phyloP scores from a whole-genome alignment of 108 stramenopile genomes.

The Nannochloropsis salina region DNA sequence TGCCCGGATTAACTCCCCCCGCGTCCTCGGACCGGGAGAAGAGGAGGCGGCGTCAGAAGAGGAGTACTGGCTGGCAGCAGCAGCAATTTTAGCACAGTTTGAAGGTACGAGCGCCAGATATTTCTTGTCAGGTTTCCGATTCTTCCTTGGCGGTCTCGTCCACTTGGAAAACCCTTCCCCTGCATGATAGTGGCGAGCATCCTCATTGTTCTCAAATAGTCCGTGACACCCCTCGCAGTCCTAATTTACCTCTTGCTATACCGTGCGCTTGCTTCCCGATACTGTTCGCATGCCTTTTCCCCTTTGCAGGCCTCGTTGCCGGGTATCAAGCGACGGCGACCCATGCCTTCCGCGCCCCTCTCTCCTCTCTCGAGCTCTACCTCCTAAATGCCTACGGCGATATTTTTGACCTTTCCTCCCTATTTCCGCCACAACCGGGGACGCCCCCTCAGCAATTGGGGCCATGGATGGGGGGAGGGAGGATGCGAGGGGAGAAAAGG shows the following conservation, averaged over 20 bases:
- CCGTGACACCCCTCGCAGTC: too few species aligned
- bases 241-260: too few species aligned
- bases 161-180: neutral
- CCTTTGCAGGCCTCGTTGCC: neutral
- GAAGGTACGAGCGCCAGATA: neutral
- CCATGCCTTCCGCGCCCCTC: neutral
- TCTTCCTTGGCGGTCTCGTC: too few species aligned
- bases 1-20: neutral
- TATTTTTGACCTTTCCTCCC: neutral
- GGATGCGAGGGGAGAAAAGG: neutral
- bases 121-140: too few species aligned
- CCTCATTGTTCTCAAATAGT: neutral
- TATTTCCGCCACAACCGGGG: neutral
- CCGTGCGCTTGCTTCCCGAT: neutral
- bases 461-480: neutral
- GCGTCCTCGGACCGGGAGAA: neutral
- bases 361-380: neutral
- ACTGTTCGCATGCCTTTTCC: neutral
- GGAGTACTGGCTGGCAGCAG: neutral
- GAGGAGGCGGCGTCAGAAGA: neutral
- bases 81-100: neutral
- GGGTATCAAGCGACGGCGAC: neutral
- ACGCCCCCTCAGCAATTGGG: neutral
- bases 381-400: neutral
- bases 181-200: neutral